A percentile compares a stretch with the other conserved stretches of the same genome.
phyloP scores from a whole-genome alignment of 164 flowering plant genomes.

The Kalanchoe fedtschenkoi region DNA sequence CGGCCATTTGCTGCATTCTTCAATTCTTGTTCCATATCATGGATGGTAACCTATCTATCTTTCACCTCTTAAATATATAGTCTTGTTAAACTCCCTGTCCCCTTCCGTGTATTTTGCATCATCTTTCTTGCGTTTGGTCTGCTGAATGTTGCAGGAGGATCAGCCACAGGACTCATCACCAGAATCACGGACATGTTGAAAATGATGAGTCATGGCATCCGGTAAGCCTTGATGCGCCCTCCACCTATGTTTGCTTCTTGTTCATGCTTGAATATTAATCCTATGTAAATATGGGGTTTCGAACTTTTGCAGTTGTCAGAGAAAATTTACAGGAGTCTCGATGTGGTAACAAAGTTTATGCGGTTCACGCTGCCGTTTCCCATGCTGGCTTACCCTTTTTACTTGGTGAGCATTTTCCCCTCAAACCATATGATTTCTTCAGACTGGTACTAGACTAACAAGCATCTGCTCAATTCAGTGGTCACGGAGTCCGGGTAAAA shows the following conservation, averaged over 20 bases:
- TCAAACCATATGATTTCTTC: too few relatives aligned
- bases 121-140: background rate
- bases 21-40: conserved; percentile 76
- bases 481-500: conserved; percentile 84
- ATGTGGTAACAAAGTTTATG: conserved; percentile 21
- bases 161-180: conserved; percentile 80
- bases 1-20: conserved; percentile 70
- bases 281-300: background rate
- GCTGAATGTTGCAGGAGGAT: conserved; percentile 48
- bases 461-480: conserved; percentile 37
- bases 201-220: conserved; percentile 91
- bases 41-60: conserved; percentile 45
- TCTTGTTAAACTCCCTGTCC: background rate
- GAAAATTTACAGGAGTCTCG: conserved; percentile 41
- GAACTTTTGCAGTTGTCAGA: conserved; percentile 39
- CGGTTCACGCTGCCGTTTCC: conserved; percentile 58
- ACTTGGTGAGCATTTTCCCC: conserved; percentile 36
- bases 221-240: conserved; percentile 22
- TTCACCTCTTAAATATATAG: background rate
- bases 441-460: conserved; percentile 1
- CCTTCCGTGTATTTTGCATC: background rate
- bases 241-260: background rate
- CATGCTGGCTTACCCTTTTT: conserved; percentile 62
- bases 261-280: background rate
- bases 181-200: conserved; percentile 82